Evolutionary conservation across 139 green algal genomes (phyloP), one percentile per base, ranked within the genome.

Genomic region (Chlorella sorokiniana): DNA sequence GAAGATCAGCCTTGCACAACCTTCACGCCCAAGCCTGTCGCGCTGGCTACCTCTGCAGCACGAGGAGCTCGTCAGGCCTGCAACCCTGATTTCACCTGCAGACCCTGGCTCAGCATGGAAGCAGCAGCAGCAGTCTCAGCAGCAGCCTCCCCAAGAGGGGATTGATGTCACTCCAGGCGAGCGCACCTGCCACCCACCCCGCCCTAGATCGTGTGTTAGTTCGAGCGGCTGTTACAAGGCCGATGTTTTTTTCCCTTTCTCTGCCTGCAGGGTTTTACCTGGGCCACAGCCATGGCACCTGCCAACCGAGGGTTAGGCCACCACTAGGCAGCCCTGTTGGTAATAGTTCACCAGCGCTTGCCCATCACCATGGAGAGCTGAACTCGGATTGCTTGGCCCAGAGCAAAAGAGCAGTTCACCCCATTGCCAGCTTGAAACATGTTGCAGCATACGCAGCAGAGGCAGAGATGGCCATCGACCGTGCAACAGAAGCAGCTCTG

Each of bases 401-500:
- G n/a, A 42, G 31, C 31, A 5, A 69, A 29, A 31, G 11, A 14
- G 42, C 3, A 8, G 69, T 41, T 29, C 59, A 81, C 40, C 59
- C 75, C 40, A 81, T 81, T 20, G 38, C 51, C 63, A 82, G 76
- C 35, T 44, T 82, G 44, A 40, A 23, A 3, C 76, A 82, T 35
- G 11, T 82, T 18, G 35, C 76, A 18, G 76, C 76, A 4, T 82
- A 65, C 44, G 33, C 52, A 23, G n/a, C 18, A 1, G 65, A 75
- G 62, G 76, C 76, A 37, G 63, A 82, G 76, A 44, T 42, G 3
- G 76, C 76, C 6, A 44, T 82, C 11, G 76, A 82, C 33, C 62
- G 76, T 40, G 63, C 63, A 23, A 44, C 63, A 8, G n/a, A 25
- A 5, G 52, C 14, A 11, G 76, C 76, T 6, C 35, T 74, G 33